Percentiles rank a stretch among this genome's conserved stretches.
Conservation (phyloP, 441 rosid genomes). For the Erodium moschatum region DNA sequence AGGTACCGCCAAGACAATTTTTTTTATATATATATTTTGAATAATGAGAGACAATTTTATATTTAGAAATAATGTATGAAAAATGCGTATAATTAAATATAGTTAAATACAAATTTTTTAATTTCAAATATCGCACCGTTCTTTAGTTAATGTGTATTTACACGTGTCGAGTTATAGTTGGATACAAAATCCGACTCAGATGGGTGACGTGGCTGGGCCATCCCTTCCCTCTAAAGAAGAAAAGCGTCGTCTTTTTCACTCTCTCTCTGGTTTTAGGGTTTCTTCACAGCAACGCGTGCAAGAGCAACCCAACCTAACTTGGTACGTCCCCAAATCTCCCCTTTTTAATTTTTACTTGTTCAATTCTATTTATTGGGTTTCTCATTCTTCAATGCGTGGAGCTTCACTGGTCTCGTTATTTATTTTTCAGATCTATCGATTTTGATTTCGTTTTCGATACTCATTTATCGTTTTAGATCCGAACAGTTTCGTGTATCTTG, state of each 20-base stretch:
- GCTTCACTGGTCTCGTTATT: background rate
- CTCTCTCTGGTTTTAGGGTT: slow-evolving; percentile 2
- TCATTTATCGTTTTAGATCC: background rate
- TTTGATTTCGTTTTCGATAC: background rate
- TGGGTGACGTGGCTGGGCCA: no score
- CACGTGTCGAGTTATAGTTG: no score
- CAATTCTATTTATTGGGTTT: background rate
- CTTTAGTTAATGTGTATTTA: no score
- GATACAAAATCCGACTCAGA: no score
- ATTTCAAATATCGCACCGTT: no score
- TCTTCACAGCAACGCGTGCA: background rate
- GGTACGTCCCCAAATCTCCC: background rate
- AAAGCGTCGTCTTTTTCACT: background rate
- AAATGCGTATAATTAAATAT: no score
- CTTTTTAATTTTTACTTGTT: background rate
- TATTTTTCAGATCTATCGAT: background rate
- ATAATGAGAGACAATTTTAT: no score
- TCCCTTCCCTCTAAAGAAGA: background rate
- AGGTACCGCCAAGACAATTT: no score
- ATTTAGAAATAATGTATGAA: no score
- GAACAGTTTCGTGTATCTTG: background rate
- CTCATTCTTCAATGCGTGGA: background rate
- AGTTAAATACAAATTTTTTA: no score
- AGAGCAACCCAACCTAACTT: background rate
- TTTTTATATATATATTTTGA: no score